Base-by-base conservation (phyloP, 164 flowering plant genomes). In the Umbellularia californica region DNA sequence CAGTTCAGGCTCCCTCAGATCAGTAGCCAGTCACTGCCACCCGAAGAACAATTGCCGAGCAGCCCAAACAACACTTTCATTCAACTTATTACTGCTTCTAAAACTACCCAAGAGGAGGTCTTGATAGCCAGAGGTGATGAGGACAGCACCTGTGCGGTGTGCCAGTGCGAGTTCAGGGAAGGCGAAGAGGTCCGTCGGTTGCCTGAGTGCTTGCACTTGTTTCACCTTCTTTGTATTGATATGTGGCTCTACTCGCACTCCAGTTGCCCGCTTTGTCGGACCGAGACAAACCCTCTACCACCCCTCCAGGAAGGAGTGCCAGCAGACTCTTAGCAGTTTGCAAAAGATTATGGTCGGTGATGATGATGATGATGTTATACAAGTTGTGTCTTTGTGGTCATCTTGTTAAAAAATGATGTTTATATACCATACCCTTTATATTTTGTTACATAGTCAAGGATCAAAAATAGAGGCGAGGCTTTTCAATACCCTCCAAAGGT, bases 201-300 rank as follows among this genome's bases (percentile, higher is more conserved):
- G 3, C 90, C 92, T n/a, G 85, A 83, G 28, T 91, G 95, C 67
- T 75, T 73, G 15, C 93, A 90, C 71, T 74, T 80, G 24, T 90
- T 90, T 65, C 95, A 90, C 55, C 73, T 74, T 0, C 87, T 78
- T 7, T 89, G 93, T 58, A 89, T 91, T 6, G 92, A 89, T 77
- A 88, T 87, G 92, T 91, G 95, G 95, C 86, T 91, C 68, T 84
- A 84, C 33, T 86, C 92, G 12, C 92, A 89, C 79, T 80, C 89
- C 68, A 89, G 87, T 2, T 91, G 95, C 74, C 95, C 95, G 1
- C 84, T 89, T 68, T 89, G 95, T 70, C 81, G 93, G 0, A 85
- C 96, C 2, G 75, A n/a, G 52, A 62, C 65, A 25, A 72, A 83
- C 23, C 81, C 78, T 65, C 3, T 20, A 19, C 64, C 35, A 30